A percentile compares a stretch with the other conserved stretches of the same genome.
phyloP scores from a whole-genome alignment of 768 basidiomycete genomes.

The Glaciozyma martinii region DNA sequence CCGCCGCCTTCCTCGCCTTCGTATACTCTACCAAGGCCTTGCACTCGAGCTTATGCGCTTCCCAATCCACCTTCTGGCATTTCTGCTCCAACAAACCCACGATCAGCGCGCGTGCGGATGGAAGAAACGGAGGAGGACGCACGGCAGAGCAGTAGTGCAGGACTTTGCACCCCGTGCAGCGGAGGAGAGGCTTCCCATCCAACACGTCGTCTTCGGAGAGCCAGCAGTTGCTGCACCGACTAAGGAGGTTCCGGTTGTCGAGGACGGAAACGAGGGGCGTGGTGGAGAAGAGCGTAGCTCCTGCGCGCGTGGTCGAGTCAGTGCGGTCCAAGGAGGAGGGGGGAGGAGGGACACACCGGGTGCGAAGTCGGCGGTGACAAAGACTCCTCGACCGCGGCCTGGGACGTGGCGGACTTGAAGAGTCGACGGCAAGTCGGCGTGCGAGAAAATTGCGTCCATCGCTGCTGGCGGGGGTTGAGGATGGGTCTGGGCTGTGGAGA shows the following conservation, averaged over 20 bases:
- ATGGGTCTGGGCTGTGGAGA: too few species aligned
- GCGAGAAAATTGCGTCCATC: not conserved
- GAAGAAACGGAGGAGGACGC: constrained; percentile 36
- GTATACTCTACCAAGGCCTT: constrained; percentile 51
- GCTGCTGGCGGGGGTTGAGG: too few species aligned
- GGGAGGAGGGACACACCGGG: not conserved
- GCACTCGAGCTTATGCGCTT: constrained; percentile 69
- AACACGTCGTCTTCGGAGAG: constrained; percentile 32
- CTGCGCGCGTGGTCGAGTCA: not conserved
- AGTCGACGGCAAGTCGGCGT: not conserved
- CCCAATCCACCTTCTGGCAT: constrained; percentile 37
- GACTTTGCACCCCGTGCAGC: constrained; percentile 64
- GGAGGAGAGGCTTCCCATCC: constrained; percentile 45
- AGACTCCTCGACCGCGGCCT: constrained; percentile 4
- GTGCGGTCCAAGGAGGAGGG: not conserved
- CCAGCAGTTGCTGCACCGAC: constrained; percentile 21
- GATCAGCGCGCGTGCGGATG: constrained; percentile 56
- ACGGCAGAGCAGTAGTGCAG: constrained; percentile 67
- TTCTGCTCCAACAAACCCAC: not conserved
- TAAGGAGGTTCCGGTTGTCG: constrained; percentile 11
- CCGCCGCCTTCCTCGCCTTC: constrained; percentile 43
- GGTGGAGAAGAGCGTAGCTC: constrained; percentile 16
- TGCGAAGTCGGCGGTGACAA: not conserved
- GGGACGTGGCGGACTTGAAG: constrained; percentile 7
- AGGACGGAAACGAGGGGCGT: constrained; percentile 20